phyloP scores from a whole-genome alignment of 257 asterid genomes.

The Nicotiana attenuata region DNA sequence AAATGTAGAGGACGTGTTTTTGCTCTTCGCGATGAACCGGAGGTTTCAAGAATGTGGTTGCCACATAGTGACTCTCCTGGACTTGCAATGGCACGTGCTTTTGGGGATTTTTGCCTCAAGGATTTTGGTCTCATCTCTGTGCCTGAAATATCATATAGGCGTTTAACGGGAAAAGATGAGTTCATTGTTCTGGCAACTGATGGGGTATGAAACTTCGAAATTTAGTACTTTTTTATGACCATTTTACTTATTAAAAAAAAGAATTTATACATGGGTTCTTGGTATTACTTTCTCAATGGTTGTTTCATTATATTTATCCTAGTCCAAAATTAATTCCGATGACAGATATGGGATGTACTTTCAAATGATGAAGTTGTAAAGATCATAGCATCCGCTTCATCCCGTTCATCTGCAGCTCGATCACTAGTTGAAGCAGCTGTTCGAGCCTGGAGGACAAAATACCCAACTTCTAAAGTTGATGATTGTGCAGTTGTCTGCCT shows the following conservation, averaged over 20 bases:
- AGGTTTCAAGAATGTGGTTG: slow-evolving; percentile 82
- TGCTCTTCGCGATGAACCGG: slow-evolving; percentile 81
- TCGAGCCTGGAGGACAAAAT: slow-evolving; percentile 61
- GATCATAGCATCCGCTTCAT: slow-evolving; percentile 46
- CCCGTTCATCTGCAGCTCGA: slow-evolving; percentile 58
- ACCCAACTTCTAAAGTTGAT: slow-evolving; percentile 77
- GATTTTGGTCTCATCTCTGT: slow-evolving; percentile 80
- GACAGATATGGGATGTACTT: slow-evolving; percentile 86
- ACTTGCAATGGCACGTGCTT: slow-evolving; percentile 95
- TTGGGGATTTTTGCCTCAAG: slow-evolving; percentile 90
- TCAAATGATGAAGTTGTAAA: slow-evolving; percentile 76
- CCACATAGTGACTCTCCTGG: slow-evolving; percentile 82
- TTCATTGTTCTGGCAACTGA: slow-evolving; percentile 77
- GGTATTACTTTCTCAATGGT: background rate
- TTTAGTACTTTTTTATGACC: background rate
- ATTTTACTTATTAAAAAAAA: background rate
- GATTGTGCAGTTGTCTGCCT: slow-evolving; percentile 88
- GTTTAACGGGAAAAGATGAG: slow-evolving; percentile 63
- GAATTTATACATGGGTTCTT: background rate
- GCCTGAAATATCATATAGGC: slow-evolving; percentile 70
- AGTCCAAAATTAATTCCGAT: background rate
- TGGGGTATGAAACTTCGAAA: slow-evolving; percentile 45
- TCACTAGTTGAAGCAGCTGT: slow-evolving; percentile 62
- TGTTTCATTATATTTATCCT: background rate
- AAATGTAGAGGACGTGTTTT: slow-evolving; percentile 81